Evolutionary conservation across 768 basidiomycete species (phyloP).

Genomic region (Agaricus sinodeliciosus): DNA sequence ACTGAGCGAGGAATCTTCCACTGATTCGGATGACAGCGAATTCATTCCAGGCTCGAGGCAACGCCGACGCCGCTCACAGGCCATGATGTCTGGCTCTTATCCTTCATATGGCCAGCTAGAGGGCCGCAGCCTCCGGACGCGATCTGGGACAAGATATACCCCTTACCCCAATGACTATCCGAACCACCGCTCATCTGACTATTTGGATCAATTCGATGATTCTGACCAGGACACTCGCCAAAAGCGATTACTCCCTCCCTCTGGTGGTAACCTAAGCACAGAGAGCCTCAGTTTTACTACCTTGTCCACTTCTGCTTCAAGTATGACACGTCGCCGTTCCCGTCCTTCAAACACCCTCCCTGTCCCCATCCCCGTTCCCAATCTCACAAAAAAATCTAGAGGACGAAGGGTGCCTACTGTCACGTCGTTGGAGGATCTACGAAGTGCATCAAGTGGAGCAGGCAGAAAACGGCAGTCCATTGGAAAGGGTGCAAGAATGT

Average conservation of each 20-base stretch:
- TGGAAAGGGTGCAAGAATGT: slow-evolving; percentile 38
- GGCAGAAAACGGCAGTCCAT: slow-evolving; percentile 30
- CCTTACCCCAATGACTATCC: slow-evolving; percentile 17
- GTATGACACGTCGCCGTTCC: slow-evolving; percentile 1
- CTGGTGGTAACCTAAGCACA: background rate
- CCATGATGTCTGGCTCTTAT: slow-evolving; percentile 9
- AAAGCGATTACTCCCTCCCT: slow-evolving; percentile 5
- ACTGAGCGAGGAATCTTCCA: slow-evolving; percentile 7
- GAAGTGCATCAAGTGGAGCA: slow-evolving; percentile 26
- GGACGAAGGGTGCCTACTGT: slow-evolving; percentile 60
- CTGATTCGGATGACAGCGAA: slow-evolving; percentile 24
- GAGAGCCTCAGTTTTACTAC: slow-evolving; percentile 5
- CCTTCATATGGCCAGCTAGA: background rate
- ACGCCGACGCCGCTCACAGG: slow-evolving; percentile 12
- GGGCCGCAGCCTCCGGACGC: slow-evolving; percentile 20
- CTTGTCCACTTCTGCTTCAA: slow-evolving; percentile 8
- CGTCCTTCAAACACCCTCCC: slow-evolving; percentile 32
- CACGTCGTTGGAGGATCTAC: slow-evolving; percentile 27
- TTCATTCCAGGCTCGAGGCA: slow-evolving; percentile 21
- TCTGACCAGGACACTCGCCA: background rate
- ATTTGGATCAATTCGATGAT: slow-evolving; percentile 5
- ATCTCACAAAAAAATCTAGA: slow-evolving; percentile 66
- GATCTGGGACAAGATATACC: slow-evolving; percentile 19
- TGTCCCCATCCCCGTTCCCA: slow-evolving; percentile 57
- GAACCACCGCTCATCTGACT: background rate